Evolutionary conservation across 139 green algal species (phyloP), one percentile per base, ranked within the genome.

Genomic region (Micromonas commoda): DNA sequence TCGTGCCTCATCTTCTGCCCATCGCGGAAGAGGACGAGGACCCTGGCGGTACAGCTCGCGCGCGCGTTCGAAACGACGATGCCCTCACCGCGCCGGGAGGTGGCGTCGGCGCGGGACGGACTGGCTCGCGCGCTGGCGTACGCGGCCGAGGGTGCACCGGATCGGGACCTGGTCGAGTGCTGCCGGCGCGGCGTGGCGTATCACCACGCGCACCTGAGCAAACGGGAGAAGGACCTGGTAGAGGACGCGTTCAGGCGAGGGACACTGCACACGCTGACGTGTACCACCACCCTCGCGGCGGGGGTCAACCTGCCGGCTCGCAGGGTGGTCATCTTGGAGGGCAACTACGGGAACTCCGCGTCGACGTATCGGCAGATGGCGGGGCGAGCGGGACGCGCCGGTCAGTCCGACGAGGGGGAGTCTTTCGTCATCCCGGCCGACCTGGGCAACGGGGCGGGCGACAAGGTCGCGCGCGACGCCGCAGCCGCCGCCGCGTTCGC

Each of bases 261-360:
- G 2, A 85, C 85, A 1, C 78, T 97, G 20, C 88, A 81, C 0
- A 90, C 98, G 72, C 84, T 99, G 66, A 86, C 81, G 53, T 92
- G 92, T 26, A 99, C 95, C 3, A 96, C 92, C 73, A 98, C 94
- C 0, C 81, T 99, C 57, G 94, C 93, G 57, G 82, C 82, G 16
- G 82, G 82, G 60, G 82, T 86, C 33, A 86, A 86, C 78, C 78
- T 86, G 29, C 82, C 82, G 33, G 82, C 82, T 21, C 54, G 79
- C 16, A 54, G 82, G 2, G 82, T 86, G 20, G 69, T 86, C 26
- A 81, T 86, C 60, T 33, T 68, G 35, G 35, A 53, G 16, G 82
- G 82, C 19, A 24, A 33, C 20, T 33, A 79, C 24, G 1, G 53
- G 29, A 38, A 82, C 13, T 71, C 81, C 54, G 60, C 28, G 0